Evolutionary conservation across 495 filamentous ascomycete genomes (phyloP), one percentile per base, ranked within the genome.

Genomic region (Neurospora intermedia): DNA sequence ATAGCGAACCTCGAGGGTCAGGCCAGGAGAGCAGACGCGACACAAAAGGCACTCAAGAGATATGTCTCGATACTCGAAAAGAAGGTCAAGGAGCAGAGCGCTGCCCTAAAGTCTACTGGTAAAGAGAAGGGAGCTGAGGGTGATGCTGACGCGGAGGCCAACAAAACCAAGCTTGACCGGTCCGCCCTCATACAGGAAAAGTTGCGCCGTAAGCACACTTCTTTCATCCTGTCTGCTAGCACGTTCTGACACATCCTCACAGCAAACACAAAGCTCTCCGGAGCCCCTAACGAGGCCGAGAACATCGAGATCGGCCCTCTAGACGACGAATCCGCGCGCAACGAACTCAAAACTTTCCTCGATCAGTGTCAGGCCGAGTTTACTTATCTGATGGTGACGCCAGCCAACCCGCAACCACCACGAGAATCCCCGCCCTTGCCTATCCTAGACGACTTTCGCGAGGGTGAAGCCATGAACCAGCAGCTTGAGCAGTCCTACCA

Each of bases 1-100:
- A 98, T 99, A 83, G 96, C 94, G n/a, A 90, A 91, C 78, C 86
- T 98, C 74, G 96, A 99, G 80, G 96, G 96, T 72, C 93, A 96
- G 70, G 87, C 91, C 27, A 87, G 94, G 69, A 93, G 93, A 70
- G 90, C 91, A 69, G 96, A 96, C 82, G 90, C 91, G 73, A 84
- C 94, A 73, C 93, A 97, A 72, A 94, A 95, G 81, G 92, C 92
- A 16, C 83, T 97, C 69, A 91, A 91, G 74, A 94, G 93, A 82
- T 94, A 97, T 80, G 91, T 99, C 71, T 86, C 90, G 59, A 92
- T 99, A 83, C 87, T 99, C 76, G 96, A 99, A 82, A 88, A 89
- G 75, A 95, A 95, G 70, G 84, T 99, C 77, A 94, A 92, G 83
- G 90, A 91, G 77, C 91, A 96, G 79, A 79, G 81, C 2, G 78